phyloP scores from a whole-genome alignment of 306 rosid species.

The Ziziphus jujuba region DNA sequence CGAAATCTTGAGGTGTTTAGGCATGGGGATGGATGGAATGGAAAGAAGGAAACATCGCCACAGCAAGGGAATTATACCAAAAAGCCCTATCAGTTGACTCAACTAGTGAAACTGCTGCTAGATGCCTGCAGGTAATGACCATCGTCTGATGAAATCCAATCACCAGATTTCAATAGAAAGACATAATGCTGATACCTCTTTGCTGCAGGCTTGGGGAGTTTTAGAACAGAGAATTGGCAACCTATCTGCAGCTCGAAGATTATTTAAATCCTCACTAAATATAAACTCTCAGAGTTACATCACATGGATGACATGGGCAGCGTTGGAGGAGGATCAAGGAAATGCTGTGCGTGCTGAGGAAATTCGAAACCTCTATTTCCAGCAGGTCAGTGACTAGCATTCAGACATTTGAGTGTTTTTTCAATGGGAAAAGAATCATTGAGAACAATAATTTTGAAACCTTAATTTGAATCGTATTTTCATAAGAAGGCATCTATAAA shows the following conservation, averaged over 20 bases:
- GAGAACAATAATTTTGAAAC: too few relatives aligned
- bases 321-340: slow-evolving; percentile 92
- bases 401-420: neutral
- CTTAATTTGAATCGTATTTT: too few relatives aligned
- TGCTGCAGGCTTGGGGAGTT: slow-evolving; percentile 96
- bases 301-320: slow-evolving; percentile 99
- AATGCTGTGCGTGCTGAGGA: slow-evolving; percentile 88
- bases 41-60: slow-evolving; percentile 85
- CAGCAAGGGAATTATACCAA: slow-evolving; percentile 79
- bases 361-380: slow-evolving; percentile 85
- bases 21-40: slow-evolving; percentile 99
- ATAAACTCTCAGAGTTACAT: slow-evolving; percentile 90
- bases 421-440: neutral
- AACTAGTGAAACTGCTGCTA: slow-evolving; percentile 80
- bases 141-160: neutral
- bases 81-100: slow-evolving; percentile 59
- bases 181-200: neutral
- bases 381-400: slow-evolving; percentile 65
- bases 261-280: slow-evolving; percentile 77
- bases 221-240: slow-evolving; percentile 84
- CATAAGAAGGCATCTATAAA: neutral
- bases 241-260: slow-evolving; percentile 73
- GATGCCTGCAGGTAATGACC: slow-evolving; percentile 89
- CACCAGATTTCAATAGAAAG: neutral
- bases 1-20: slow-evolving; percentile 44